These are phyloP conservation scores for Pseudogymnoascus pannorum DNA, from an alignment of 2,329 filamentous ascomycete genomes.

Conservation along the genomic window DNA sequence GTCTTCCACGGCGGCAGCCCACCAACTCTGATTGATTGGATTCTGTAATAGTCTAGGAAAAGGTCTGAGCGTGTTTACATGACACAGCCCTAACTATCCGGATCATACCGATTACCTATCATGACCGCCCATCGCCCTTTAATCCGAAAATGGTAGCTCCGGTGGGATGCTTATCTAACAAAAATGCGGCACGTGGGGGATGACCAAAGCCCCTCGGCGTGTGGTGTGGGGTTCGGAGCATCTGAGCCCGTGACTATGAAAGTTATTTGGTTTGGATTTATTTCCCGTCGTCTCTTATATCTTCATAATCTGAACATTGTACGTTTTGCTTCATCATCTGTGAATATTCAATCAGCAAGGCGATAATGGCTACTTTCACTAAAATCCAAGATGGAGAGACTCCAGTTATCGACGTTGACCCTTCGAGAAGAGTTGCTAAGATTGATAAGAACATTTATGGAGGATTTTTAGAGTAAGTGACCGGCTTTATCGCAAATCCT, in stretches of 20 bases:
- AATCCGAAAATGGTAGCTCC: neutral
- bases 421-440: slow-evolving; percentile 57
- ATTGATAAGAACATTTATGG: slow-evolving; percentile 68
- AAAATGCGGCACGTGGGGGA: neutral
- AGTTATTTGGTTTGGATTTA: neutral
- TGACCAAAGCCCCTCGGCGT: neutral
- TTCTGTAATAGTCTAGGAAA: neutral
- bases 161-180: neutral
- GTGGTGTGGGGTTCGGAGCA: neutral
- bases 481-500: neutral
- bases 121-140: neutral
- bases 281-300: neutral
- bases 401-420: slow-evolving; percentile 59
- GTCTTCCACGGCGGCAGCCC: neutral
- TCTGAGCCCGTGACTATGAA: neutral
- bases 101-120: neutral
- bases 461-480: slow-evolving; percentile 70
- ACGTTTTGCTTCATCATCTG: neutral
- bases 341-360: neutral
- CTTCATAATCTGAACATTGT: neutral
- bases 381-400: slow-evolving; percentile 53
- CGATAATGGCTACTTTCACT: slow-evolving; percentile 64
- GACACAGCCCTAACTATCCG: neutral
- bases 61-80: neutral
- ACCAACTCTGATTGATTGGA: neutral